Conservation (phyloP, 108 stramenopile species). For the Skeletonema potamos region DNA sequence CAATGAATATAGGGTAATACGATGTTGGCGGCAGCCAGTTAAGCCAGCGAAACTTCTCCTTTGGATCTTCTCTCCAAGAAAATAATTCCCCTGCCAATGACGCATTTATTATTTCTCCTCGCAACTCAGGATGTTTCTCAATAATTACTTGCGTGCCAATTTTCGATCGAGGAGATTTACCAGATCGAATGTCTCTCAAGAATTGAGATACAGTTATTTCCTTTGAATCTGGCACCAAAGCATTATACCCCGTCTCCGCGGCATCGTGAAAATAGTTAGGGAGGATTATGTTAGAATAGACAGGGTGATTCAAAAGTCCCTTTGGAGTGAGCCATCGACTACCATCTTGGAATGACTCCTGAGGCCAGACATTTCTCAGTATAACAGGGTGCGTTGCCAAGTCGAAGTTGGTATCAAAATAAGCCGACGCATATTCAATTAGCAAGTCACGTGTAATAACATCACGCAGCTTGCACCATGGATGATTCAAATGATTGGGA, state of each 20-base stretch:
- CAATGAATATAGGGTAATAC: constrained; percentile 76
- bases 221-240: constrained; percentile 60
- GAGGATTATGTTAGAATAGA: constrained; percentile 43
- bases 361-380: constrained; percentile 33
- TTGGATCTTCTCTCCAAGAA: constrained; percentile 53
- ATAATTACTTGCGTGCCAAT: constrained; percentile 77
- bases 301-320: constrained; percentile 54
- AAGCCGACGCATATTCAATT: constrained; percentile 9
- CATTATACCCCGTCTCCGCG: constrained; percentile 30
- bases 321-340: constrained; percentile 48
- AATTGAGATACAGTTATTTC: constrained; percentile 40
- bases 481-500: not conserved
- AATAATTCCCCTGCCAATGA: constrained; percentile 58
- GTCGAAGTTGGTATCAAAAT: constrained; percentile 24
- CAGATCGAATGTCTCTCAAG: constrained; percentile 48
- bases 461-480: constrained; percentile 28
- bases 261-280: constrained; percentile 68
- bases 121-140: constrained; percentile 53
- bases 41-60: constrained; percentile 1
- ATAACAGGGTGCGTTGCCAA: constrained; percentile 32
- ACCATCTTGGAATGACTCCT: constrained; percentile 13
- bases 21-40: constrained; percentile 48
- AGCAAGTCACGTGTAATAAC: constrained; percentile 27
- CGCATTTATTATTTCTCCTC: constrained; percentile 55
- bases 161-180: constrained; percentile 54